phyloP scores from a whole-genome alignment of 164 flowering plant species.

The Protea cynaroides region DNA sequence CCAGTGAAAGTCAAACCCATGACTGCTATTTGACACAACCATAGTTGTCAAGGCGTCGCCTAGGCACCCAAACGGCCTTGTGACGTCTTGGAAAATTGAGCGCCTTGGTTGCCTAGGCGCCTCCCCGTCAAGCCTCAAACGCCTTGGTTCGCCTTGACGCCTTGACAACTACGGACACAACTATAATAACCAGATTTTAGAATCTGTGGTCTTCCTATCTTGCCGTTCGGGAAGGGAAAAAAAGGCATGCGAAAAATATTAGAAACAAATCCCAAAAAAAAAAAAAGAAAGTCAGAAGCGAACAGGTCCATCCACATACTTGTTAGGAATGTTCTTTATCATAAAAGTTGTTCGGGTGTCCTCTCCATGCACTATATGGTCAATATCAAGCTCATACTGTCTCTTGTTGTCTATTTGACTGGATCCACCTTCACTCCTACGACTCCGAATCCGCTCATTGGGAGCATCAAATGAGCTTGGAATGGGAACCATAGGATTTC shows the following conservation, averaged over 20 bases:
- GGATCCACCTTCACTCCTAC: slow-evolving; percentile 46
- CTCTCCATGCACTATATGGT: slow-evolving; percentile 60
- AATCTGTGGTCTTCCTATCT: too few species aligned
- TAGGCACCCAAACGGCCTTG: too few species aligned
- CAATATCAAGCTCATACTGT: slow-evolving; percentile 78
- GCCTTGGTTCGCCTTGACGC: too few species aligned
- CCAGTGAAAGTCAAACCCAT: too few species aligned
- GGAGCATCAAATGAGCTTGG: slow-evolving; percentile 54
- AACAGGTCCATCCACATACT: slow-evolving; percentile 36
- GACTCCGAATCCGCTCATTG: slow-evolving; percentile 49
- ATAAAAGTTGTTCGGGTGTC: slow-evolving; percentile 74
- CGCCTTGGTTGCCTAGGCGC: too few species aligned
- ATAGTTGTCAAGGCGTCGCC: too few species aligned
- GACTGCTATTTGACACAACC: too few species aligned
- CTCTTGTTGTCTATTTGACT: slow-evolving; percentile 61
- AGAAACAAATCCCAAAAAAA: background rate
- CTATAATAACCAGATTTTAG: too few species aligned
- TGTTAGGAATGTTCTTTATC: slow-evolving; percentile 92
- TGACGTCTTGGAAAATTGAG: too few species aligned
- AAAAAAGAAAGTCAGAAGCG: background rate
- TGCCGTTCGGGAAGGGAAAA: too few species aligned
- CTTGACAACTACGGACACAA: too few species aligned
- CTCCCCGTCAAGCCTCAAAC: too few species aligned
- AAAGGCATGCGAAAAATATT: background rate
- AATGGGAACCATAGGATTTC: slow-evolving; percentile 61